Evolutionary conservation across 306 rosid genomes (phyloP), one percentile per base, ranked within the genome.

Genomic region (Myrica gale): DNA sequence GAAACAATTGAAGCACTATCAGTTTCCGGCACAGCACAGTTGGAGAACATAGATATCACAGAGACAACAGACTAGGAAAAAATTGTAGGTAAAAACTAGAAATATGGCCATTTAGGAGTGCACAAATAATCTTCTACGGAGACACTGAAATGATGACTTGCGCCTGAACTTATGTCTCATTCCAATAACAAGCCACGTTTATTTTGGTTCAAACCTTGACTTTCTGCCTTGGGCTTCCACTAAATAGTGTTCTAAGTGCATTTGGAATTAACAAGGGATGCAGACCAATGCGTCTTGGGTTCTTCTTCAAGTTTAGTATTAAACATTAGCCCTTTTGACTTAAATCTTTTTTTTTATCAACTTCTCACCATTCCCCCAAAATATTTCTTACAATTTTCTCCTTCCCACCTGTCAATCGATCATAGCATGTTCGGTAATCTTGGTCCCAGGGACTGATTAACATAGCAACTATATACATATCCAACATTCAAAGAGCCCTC

Each of bases 1-100:
- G 90, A 82, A 83, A 20, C 74, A 61, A 68, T 32, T 32, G 19
- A 71, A 57, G 23, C 60, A 61, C 69, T 37, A 78, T 63, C 20
- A 61, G 70, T 62, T 63, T 71, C 60, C 61, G 53, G 41, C 4
- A 61, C 19, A 46, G 70, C 21, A 41, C 7, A 1, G 15, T 32
- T 32, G 37, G 37, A 32, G 37, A 32, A 2, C 3, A 32, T 32
- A 32, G 3, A 32, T 32, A 32, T 32, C 37, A 32, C 3, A 32
- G 37, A 32, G 37, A 32, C 37, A 32, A 32, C 37, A 32, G 37
- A 32, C 37, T 2, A 32, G 37, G 37, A 32, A 26, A 26, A 26
- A 26, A 26, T 26, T 26, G 32, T 26, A 26, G 32, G 32, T 26
- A 26, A 26, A 26, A 26, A 26, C 32, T 26, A 26, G 32, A 26